Conservation (phyloP, 257 asterid species). For the Penstemon barbatus region DNA sequence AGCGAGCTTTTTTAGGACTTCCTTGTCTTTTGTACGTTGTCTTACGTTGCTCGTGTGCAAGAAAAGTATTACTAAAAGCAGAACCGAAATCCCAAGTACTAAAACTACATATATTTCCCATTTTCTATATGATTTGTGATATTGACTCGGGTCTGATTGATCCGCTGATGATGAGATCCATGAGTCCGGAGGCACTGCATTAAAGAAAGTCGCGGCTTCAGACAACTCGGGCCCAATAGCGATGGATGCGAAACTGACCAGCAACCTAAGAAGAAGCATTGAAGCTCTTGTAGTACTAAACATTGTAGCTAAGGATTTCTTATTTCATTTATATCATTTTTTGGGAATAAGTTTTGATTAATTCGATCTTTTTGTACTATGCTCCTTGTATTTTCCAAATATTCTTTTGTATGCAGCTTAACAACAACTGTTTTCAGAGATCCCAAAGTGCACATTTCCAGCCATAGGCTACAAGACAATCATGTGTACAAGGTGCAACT, state of each 20-base stretch:
- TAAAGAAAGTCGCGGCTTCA: slow-evolving; percentile 25
- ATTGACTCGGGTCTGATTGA: no score
- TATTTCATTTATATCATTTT: not conserved
- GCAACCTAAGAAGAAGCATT: no score
- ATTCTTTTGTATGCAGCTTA: not conserved
- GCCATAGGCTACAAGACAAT: slow-evolving; percentile 15
- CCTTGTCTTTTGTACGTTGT: slow-evolving; percentile 14
- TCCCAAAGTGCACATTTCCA: not conserved
- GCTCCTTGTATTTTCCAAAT: not conserved
- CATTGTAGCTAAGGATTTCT: no score
- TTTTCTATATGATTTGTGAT: not conserved
- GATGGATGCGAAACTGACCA: no score
- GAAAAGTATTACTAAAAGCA: slow-evolving; percentile 20
- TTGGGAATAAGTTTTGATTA: not conserved
- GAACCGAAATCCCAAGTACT: slow-evolving; percentile 20
- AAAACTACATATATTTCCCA: slow-evolving; percentile 23
- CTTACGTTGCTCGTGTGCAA: slow-evolving; percentile 8
- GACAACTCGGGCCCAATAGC: not conserved
- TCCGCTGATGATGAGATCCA: not conserved
- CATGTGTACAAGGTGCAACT: not conserved
- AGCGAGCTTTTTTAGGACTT: slow-evolving; percentile 4
- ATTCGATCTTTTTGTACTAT: not conserved
- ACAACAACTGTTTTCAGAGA: not conserved
- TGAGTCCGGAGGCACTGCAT: not conserved
- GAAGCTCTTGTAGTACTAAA: no score